These are phyloP conservation scores for Sugiyamaella pinicola DNA, from an alignment of 1,139 yeast species.

Conservation along the genomic window DNA sequence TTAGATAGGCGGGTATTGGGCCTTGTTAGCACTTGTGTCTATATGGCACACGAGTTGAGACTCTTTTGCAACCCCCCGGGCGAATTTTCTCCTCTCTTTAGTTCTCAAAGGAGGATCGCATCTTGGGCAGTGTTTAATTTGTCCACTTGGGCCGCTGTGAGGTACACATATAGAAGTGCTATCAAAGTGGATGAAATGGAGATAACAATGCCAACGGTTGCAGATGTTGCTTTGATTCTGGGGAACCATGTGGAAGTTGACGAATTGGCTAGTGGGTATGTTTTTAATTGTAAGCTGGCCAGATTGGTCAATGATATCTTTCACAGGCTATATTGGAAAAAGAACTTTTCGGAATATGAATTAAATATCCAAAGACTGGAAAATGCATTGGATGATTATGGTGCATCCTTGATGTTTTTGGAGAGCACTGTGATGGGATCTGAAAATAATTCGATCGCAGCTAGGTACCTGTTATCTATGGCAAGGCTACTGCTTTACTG, in stretches of 20 bases:
- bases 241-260: not conserved
- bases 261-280: not conserved
- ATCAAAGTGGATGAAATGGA: slow-evolving; percentile 6
- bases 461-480: not conserved
- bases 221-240: not conserved
- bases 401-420: not conserved
- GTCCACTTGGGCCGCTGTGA: not conserved
- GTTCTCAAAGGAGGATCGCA: not conserved
- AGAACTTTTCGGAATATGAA: not conserved
- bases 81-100: slow-evolving; percentile 1
- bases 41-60: slow-evolving; percentile 6
- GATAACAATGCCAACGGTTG: not conserved
- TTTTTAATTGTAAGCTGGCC: slow-evolving; percentile 1
- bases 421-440: not conserved
- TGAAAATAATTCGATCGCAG: not conserved
- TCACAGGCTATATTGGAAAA: not conserved
- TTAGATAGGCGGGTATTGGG: slow-evolving; percentile 2
- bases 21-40: slow-evolving; percentile 2
- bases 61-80: not conserved
- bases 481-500: not conserved
- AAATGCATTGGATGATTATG: slow-evolving; percentile 4
- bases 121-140: slow-evolving; percentile 1
- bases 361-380: slow-evolving; percentile 3
- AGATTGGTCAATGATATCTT: not conserved
- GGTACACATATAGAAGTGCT: slow-evolving; percentile 8